Evolutionary conservation across 2,329 filamentous ascomycete species (phyloP).

Genomic region (Cordyceps tenuipes): DNA sequence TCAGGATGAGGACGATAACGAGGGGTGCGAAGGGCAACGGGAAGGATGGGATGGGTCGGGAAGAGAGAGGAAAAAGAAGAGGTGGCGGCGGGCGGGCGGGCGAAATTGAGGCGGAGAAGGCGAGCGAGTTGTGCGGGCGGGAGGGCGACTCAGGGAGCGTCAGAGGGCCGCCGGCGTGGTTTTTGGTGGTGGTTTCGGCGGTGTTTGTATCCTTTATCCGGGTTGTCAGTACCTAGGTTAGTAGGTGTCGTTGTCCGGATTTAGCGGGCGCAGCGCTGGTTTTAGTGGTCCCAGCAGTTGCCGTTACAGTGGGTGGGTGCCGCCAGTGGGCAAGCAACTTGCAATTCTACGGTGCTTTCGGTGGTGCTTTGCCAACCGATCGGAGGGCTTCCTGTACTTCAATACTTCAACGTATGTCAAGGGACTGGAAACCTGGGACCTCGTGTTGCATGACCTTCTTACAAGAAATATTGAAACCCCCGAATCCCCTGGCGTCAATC

Average conservation of each 20-base stretch:
- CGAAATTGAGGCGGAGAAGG: constrained; percentile 5
- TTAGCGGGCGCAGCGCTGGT: neutral
- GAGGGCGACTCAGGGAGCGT: neutral
- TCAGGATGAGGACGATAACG: neutral
- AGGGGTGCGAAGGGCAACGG: neutral
- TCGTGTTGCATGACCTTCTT: neutral
- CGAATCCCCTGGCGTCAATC: no score
- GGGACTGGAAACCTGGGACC: neutral
- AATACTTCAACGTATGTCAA: neutral
- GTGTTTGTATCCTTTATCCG: neutral
- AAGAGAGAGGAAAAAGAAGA: neutral
- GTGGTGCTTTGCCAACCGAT: neutral
- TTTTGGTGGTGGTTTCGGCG: neutral
- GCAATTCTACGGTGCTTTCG: no score
- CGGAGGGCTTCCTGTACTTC: neutral
- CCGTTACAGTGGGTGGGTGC: no score
- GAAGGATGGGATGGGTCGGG: neutral
- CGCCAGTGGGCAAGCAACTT: no score
- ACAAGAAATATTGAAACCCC: no score
- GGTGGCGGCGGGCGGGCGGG: neutral
- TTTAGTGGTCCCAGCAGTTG: neutral
- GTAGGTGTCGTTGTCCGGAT: neutral
- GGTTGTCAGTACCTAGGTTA: neutral
- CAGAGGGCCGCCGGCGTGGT: neutral
- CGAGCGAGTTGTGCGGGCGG: neutral